A percentile compares a stretch with the other conserved stretches of the same genome.
Conservation (phyloP, 2,329 filamentous ascomycete genomes). For the Colletotrichum sp. region DNA sequence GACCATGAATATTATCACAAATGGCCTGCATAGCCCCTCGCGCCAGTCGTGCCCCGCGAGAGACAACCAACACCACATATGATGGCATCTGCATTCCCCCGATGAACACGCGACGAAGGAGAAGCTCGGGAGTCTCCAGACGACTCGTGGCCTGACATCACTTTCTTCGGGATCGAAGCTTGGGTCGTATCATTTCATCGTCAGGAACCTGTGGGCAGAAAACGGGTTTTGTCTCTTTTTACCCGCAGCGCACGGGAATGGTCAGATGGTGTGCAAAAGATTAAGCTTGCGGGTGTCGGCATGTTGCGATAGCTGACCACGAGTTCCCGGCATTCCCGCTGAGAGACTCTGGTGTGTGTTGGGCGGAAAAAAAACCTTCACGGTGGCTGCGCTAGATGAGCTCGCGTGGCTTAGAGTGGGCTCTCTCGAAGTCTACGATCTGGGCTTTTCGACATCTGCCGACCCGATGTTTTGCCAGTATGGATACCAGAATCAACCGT, state of each 20-base stretch:
- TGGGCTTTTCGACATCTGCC: neutral
- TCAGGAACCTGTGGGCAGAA: neutral
- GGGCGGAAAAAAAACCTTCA: neutral
- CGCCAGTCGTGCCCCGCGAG: neutral
- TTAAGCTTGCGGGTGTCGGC: neutral
- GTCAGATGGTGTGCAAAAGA: neutral
- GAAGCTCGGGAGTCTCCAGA: neutral
- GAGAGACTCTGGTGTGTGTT: neutral
- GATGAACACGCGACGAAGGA: neutral
- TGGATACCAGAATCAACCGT: neutral
- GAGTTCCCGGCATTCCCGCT: neutral
- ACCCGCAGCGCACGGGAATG: neutral
- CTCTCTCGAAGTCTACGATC: neutral
- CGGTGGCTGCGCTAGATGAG: neutral
- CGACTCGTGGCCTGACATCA: constrained; percentile 4
- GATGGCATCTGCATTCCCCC: neutral
- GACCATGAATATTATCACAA: neutral
- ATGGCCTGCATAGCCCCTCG: neutral
- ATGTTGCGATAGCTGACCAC: neutral
- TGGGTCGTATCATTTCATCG: neutral
- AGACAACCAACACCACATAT: neutral
- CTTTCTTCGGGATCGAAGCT: neutral
- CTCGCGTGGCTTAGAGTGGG: constrained; percentile 5
- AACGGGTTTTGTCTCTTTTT: neutral
- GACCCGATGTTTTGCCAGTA: neutral